phyloP scores from a whole-genome alignment of 2,329 filamentous ascomycete genomes.

The Coniochaeta sp. region DNA sequence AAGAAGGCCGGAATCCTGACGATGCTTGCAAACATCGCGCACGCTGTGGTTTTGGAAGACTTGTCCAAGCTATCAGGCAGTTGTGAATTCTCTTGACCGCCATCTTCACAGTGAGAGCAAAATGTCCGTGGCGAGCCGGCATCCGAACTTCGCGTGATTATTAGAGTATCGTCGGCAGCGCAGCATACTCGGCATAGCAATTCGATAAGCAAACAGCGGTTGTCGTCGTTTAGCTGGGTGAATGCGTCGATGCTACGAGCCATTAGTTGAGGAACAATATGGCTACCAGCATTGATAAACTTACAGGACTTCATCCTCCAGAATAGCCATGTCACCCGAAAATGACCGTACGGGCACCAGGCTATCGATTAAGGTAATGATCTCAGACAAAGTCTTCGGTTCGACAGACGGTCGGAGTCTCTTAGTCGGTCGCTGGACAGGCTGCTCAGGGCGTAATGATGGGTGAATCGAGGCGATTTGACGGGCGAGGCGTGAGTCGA shows the following conservation, averaged over 20 bases:
- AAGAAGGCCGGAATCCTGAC: constrained; percentile 37
- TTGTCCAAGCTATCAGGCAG: constrained; percentile 13
- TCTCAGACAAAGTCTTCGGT: neutral
- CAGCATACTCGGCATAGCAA: constrained; percentile 52
- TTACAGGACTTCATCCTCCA: constrained; percentile 1
- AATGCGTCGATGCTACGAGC: constrained; percentile 10
- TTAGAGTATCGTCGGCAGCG: constrained; percentile 40
- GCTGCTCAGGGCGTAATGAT: neutral
- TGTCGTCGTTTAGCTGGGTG: constrained; percentile 10
- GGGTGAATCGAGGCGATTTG: neutral
- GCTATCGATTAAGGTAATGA: neutral
- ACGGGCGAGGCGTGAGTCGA: neutral
- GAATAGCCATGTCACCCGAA: neutral
- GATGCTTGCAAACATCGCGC: constrained; percentile 38
- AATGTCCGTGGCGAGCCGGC: constrained; percentile 11
- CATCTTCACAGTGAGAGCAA: neutral
- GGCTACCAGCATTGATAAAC: too few relatives aligned
- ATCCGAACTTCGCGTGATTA: constrained; percentile 1
- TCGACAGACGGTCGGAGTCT: neutral
- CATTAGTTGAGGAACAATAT: too few relatives aligned
- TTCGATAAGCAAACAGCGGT: constrained; percentile 22
- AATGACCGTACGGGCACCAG: neutral
- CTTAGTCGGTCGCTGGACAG: neutral
- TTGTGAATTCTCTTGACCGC: neutral
- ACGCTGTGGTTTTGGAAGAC: constrained; percentile 28